Base-by-base conservation (phyloP, 2,329 filamentous ascomycete genomes). In the Bertia moriformis region DNA sequence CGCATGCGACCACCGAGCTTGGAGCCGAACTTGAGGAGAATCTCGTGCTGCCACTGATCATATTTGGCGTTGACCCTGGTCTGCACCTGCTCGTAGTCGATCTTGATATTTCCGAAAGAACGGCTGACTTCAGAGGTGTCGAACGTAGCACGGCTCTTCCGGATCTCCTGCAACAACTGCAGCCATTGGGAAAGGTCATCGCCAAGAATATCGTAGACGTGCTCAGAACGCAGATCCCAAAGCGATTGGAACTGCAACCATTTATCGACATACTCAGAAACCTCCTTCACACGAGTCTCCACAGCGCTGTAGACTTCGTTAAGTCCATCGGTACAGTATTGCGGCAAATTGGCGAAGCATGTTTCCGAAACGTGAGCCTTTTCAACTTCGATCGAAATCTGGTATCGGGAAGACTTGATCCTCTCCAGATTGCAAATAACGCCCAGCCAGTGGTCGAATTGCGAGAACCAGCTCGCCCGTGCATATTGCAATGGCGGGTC, bases 1-100 rank as follows among this genome's bases (percentile, higher is more conserved):
- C 86, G 75, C 78, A 96, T 93, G 38, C 88, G 83, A 45, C 76
- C 83, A 37, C 88, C 86, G 36, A 98, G 79, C 41, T 91, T 85
- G 41, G 73, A 72, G 27, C 87, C 91, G 59, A 98, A 99, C 55
- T 94, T 94, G 49, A 83, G 74, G 27, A 96, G 68, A 40, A 98
- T 93, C 47, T 99, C 91, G 50, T 95, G 86, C 58, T 99, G 91
- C 91, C 93, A 98, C 57, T 96, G 89, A 54, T 99, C 93, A 55
- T 98, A 99, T 58, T 96, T 98, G 50, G 87, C 86, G 51, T 96
- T 98, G 57, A 99, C 91, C 60, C 94, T 95, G 41, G 89, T 86
- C 59, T 98, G 93, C 0, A 98, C 91, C 58, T 98, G 93, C 51
- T 96, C 91, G 52, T 98, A 98, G 56, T 98, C 89, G 51, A 99